Conservation (phyloP, 2,329 filamentous ascomycete species). For the Fusarium sp. region DNA sequence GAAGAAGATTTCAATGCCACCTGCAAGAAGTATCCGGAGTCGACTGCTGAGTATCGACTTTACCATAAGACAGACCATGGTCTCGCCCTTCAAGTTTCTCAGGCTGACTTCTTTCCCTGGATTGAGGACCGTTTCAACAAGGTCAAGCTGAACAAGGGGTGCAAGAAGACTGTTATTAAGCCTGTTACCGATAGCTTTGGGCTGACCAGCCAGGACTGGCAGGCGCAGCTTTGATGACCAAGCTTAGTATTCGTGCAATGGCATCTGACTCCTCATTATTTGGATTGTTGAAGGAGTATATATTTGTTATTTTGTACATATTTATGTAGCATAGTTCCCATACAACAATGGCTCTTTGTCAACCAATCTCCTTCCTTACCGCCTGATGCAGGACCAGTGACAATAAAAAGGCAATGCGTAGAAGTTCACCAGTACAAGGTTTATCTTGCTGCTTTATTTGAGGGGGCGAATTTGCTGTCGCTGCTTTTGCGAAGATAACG, state of each 20-base stretch:
- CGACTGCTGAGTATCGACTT: neutral
- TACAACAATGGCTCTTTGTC: neutral
- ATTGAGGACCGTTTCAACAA: conserved; percentile 1
- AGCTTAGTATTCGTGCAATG: no score
- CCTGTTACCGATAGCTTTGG: neutral
- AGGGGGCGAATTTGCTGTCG: neutral
- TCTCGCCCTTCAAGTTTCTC: neutral
- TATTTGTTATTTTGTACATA: neutral
- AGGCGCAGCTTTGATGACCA: no score
- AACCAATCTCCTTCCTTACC: no score
- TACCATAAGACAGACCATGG: conserved; percentile 1
- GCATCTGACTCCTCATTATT: neutral
- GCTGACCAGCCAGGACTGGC: neutral
- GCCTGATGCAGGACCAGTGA: no score
- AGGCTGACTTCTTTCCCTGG: neutral
- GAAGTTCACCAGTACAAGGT: neutral
- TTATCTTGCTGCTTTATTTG: neutral
- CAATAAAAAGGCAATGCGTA: neutral
- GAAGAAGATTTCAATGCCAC: conserved; percentile 10
- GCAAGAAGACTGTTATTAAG: neutral
- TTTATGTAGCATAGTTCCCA: neutral
- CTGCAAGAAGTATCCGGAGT: conserved; percentile 3
- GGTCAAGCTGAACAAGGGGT: neutral
- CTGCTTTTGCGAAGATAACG: neutral
- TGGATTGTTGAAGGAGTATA: no score